Base-by-base conservation (phyloP, 1,284 basidiomycete genomes). In the Ganoderma meredithae region DNA sequence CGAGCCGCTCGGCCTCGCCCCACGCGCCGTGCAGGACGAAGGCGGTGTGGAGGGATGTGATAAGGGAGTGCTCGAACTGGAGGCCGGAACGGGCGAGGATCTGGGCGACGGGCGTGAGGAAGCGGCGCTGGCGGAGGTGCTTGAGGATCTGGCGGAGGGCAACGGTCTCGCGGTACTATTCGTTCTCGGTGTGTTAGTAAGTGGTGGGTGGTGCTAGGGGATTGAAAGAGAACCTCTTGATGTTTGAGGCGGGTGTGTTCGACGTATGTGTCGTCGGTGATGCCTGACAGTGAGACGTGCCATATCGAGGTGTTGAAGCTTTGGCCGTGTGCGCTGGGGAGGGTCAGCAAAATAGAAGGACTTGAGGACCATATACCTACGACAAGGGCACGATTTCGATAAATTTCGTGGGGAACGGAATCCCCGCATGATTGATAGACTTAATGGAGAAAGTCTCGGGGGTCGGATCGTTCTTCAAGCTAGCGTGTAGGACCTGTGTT, bases 241-340 rank as follows among this genome's bases (percentile, higher is more conserved):
- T 91, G 89, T 64, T 75, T 79, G 27, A 73, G 72, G 47, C 82
- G 81, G 22, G 90, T 82, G 69, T 81, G 77, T 65, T 87, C 83
- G n/a, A 94, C 88, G 62, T 84, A 85, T 1, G 75, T 74, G 61
- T 85, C 80, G 33, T 91, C 86, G 0, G 76, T 79, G 58, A 91
- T 85, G 5, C 92, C 93, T 5, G 81, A 78, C 66, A 94, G 73
- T 1, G 88, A 78, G 40, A 94, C 82, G 71, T 90, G 83, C 93
- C 93, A 94, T 66, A 95, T 89, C 2, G 92, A 93, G 33, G 88
- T 88, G 74, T 94, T 91, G 75, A 90, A 94, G 75, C 86, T 90
- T 66, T 85, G 86, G 1, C 84, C 86, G 76, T 93, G 89, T 6
- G 90, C 88, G 49, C 92, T 80, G 33, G 52, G 31, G 6, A 41